Conservation (phyloP, 2,329 filamentous ascomycete genomes). For the Fusarium mexicanum region DNA sequence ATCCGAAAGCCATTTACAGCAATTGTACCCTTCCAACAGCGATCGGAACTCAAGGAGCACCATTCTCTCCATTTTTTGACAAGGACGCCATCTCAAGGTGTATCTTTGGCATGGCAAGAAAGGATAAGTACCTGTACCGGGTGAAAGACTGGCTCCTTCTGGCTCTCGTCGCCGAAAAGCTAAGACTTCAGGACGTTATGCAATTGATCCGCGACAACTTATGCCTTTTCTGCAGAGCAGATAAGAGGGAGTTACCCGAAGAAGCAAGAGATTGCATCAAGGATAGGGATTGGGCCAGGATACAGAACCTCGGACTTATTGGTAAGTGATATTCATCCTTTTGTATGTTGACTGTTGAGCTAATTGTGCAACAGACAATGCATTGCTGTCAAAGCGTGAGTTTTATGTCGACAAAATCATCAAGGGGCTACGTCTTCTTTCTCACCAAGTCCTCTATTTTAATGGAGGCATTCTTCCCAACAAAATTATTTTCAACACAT, state of each 20-base stretch:
- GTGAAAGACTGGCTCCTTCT: conserved; percentile 30
- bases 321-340: not conserved
- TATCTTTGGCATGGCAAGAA: not conserved
- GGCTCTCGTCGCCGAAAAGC: conserved; percentile 16
- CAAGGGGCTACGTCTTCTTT: conserved; percentile 15
- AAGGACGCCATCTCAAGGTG: not conserved
- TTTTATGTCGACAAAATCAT: conserved; percentile 6
- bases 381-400: not conserved
- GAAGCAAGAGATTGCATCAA: not conserved
- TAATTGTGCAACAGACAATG: not conserved
- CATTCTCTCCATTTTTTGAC: not conserved
- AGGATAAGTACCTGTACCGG: not conserved
- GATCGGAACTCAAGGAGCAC: not conserved
- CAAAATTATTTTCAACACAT: not conserved
- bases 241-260: not conserved
- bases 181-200: not conserved
- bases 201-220: not conserved
- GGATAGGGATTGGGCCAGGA: not conserved
- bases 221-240: not conserved
- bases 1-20: not conserved
- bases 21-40: not conserved
- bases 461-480: conserved; percentile 19
- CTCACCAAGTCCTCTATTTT: conserved; percentile 6
- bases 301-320: not conserved
- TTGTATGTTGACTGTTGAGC: too few species aligned